These are phyloP conservation scores for Parathielavia appendiculata DNA, from an alignment of 495 filamentous ascomycete species.

Conservation along the genomic window DNA sequence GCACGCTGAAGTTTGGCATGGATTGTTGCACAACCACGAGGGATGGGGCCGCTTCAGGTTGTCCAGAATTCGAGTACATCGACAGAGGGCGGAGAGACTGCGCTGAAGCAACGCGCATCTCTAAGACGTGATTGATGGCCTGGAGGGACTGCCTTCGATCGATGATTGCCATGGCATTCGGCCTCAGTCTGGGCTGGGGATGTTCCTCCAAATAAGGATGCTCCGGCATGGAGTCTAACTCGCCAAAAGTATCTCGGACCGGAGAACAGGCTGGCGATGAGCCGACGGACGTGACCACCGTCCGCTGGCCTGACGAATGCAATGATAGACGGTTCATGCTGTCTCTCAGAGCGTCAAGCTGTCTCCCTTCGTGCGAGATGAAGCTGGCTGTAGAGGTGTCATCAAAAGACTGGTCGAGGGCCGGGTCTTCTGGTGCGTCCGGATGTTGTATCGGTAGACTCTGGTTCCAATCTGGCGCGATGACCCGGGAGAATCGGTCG, in stretches of 20 bases:
- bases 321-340: conserved; percentile 57
- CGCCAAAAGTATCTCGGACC: conserved; percentile 41
- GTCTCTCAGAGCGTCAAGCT: conserved; percentile 47
- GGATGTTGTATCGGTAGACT: conserved; percentile 20
- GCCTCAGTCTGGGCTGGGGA: conserved; percentile 39
- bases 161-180: conserved; percentile 49
- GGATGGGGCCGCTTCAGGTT: conserved; percentile 17
- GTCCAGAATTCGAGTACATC: conserved; percentile 17
- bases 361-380: conserved; percentile 45
- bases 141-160: conserved; percentile 52
- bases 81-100: conserved; percentile 27
- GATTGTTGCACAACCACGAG: conserved; percentile 19
- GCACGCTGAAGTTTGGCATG: conserved; percentile 46
- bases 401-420: conserved; percentile 32
- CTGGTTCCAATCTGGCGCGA: conserved; percentile 35
- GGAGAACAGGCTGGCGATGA: conserved; percentile 52
- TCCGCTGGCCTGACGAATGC: conserved; percentile 55
- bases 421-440: conserved; percentile 21
- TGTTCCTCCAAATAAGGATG: conserved; percentile 26
- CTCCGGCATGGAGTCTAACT: conserved; percentile 32
- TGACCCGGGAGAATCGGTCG: conserved; percentile 36
- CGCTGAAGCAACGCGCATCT: conserved; percentile 30
- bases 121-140: conserved; percentile 40
- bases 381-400: conserved; percentile 47
- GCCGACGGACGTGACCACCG: conserved; percentile 48